Base-by-base conservation (phyloP, 2,329 filamentous ascomycete genomes). In the Fusarium fracticaudum region DNA sequence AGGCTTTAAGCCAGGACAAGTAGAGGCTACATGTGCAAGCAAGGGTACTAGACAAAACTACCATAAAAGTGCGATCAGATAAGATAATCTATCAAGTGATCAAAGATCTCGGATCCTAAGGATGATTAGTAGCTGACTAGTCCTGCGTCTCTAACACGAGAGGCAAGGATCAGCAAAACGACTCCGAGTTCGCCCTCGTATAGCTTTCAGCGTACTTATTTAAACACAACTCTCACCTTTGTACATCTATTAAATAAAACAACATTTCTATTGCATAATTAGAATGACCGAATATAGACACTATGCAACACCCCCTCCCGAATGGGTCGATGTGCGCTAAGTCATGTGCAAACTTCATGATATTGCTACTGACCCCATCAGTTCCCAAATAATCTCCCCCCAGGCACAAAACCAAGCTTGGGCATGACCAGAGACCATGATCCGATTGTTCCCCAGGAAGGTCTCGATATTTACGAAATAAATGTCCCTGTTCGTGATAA, bases 351-450 rank as follows among this genome's bases (percentile, higher is more conserved):
- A 62, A 43, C 38, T 37, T 37, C 37, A 50, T 41, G 51, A 54
- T 35, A 35, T 35, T 5, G 38, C 7, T 35, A 26, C 63, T 61
- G 13, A 73, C 26, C 8, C 20, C 35, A 10, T 31, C 45, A 81
- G 76, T 78, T 79, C 13, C 75, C 78, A 29, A 77, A 77, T 29
- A 79, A 78, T 24, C 69, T 80, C 1, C 73, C 76, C 0, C 62
- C 61, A 4, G 69, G 69, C 3, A 77, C 72, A 11, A 59, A 59
- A 13, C 38, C n/a, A 14, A 55, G 37, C 22, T n/a, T 45, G 43
- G 41, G 53, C 15, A 79, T 76, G 72, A 72, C 58, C 14, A 66
- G 77, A 24, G 70, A 68, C 11, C 71, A 61, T n/a, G 20, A 72
- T 31, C 73, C 78, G 22, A 78, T 80, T 31, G 54, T 35, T 8